Evolutionary conservation across 176 grass and related monocot genomes (phyloP).

Genomic region (Phyllostachys edulis): DNA sequence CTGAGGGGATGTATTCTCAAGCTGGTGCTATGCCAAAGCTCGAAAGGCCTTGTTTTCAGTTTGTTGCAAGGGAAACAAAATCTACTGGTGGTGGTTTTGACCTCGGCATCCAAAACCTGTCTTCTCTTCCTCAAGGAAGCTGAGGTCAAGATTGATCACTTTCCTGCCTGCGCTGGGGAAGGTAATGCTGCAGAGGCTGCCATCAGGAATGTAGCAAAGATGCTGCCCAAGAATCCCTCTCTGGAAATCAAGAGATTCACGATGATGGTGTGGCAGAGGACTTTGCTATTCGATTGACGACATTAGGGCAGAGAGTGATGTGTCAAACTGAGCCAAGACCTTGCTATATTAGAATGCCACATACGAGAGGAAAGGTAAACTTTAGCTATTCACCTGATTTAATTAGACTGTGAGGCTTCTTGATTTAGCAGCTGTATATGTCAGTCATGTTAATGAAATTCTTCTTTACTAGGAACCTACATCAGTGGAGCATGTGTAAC

Average conservation of each 20-base stretch:
- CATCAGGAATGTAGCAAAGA: background rate
- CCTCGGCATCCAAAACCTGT: background rate
- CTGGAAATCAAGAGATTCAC: background rate
- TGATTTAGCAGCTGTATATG: background rate
- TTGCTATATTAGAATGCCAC: background rate
- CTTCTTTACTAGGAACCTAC: background rate
- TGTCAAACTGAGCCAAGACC: background rate
- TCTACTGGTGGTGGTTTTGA: background rate
- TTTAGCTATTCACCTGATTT: background rate
- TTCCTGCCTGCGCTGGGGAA: background rate
- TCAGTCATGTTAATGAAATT: background rate
- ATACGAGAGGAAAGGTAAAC: background rate
- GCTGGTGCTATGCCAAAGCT: background rate
- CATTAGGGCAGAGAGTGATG: background rate
- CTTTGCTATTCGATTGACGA: background rate
- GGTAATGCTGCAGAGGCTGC: background rate
- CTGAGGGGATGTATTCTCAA: background rate
- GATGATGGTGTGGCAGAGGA: background rate
- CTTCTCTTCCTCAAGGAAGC: constrained; percentile 5
- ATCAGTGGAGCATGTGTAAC: too few relatives aligned
- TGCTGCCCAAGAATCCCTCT: too few relatives aligned
- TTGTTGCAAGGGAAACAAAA: background rate
- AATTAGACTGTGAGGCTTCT: background rate
- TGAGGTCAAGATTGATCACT: background rate
- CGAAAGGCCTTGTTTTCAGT: background rate